Conservation (phyloP, 129 eudicot species). For the Oenanthe sinensis region DNA sequence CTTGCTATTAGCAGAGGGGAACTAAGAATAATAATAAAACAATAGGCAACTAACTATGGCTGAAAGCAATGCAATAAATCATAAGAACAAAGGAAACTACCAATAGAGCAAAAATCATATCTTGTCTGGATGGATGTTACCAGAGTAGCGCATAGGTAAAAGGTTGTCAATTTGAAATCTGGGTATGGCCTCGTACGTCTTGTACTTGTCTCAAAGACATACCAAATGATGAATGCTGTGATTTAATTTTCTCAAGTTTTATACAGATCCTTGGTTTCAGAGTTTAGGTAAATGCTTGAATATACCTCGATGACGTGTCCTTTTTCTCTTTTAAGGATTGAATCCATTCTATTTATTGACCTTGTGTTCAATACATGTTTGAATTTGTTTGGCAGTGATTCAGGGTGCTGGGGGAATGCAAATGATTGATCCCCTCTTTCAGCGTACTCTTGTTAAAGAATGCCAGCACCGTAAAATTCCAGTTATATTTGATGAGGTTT, state of each 20-base stretch:
- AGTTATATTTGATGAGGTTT: slow-evolving; percentile 90
- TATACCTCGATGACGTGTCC: background rate
- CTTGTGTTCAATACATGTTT: background rate
- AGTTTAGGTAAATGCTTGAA: background rate
- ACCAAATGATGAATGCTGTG: background rate
- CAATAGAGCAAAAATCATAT: too few relatives aligned
- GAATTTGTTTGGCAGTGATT: slow-evolving; percentile 41
- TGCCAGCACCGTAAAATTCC: slow-evolving; percentile 68
- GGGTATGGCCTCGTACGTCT: background rate
- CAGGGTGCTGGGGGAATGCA: slow-evolving; percentile 98
- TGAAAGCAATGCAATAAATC: too few relatives aligned
- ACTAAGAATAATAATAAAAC: too few relatives aligned
- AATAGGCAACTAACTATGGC: too few relatives aligned
- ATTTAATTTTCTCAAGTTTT: background rate
- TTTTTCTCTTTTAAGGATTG: background rate
- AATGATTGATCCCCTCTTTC: slow-evolving; percentile 93
- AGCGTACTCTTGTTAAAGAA: slow-evolving; percentile 71
- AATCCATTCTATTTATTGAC: background rate
- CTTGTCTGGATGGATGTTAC: too few relatives aligned
- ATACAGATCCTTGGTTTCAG: background rate
- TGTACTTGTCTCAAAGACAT: background rate
- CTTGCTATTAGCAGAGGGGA: too few relatives aligned
- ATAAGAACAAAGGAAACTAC: too few relatives aligned
- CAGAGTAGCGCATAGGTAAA: background rate
- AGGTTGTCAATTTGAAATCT: background rate